Base-by-base conservation (phyloP, 306 rosid species). In the Fragaria ananassa region DNA sequence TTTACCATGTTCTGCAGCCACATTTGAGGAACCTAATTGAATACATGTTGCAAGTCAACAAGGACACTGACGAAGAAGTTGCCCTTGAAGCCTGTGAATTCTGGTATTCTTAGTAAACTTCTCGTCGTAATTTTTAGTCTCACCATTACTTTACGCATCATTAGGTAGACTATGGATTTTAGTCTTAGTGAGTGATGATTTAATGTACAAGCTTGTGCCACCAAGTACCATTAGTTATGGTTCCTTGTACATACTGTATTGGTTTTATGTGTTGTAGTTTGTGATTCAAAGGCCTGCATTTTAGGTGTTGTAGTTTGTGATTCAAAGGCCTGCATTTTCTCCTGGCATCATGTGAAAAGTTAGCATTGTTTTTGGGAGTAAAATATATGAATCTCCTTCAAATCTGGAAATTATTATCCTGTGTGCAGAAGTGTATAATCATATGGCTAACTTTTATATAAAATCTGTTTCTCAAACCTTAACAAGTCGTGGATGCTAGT, bases 71-170 rank as follows among this genome's bases (percentile, higher is more conserved):
- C 80, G 98, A 96, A 11, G 99, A 96, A 83, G 99, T 96, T 46
- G 92, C 99, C 60, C 99, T 96, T 71, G 97, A 96, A 85, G 89
- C 99, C 69, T 96, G 99, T 87, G 99, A 96, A 93, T 96, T 96
- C 85, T 96, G 99, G 99, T 96, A 92, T 70, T 19, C n/a, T 45
- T 69, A 44, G n/a, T 51, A 69, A 35, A 70, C 42, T 71, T 18
- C 70, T 56, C 61, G 76, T 18, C 25, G 63, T 72, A 68, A 37
- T 23, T 68, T 63, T 29, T 56, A 57, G 15, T 79, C 72, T 76
- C 44, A 6, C 35, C 68, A 70, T 74, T 74, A 75, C 51, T 77
- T 54, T 49, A 63, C 46, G 46, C 29, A 78, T 47, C 57, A 74
- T 44, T 60, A 23, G 45, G 14, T 81, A 27, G 77, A 70, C 47